Evolutionary conservation across 179 eudicot species (phyloP), one percentile per base, ranked within the genome.

Genomic region (Silene vulgaris): DNA sequence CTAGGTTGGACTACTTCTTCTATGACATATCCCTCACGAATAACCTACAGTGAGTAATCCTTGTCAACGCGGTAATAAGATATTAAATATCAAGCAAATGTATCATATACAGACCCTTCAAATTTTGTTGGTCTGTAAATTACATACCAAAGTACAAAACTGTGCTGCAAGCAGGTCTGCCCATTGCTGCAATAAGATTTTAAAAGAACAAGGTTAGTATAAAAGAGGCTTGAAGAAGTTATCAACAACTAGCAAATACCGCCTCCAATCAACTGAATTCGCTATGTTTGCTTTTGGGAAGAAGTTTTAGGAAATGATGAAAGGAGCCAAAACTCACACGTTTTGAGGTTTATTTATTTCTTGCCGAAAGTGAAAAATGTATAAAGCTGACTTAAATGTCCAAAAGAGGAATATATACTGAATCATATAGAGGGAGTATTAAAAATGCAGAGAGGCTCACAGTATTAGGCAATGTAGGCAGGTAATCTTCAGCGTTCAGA

Each of bases 121-220:
- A 45, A 16, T 65, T 69, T 12, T 54, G 30, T 3, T 54, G 35
- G 7, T 73, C 69, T 23, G 45, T 32, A 29, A 71, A 75, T 62
- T 84, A 69, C 96, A 62, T 88, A 95, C 99, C 96, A 89, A 87
- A 62, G 85, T 66, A 80, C 77, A 45, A 69, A 89, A 86, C 82
- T 95, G 97, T 14, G 83, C 85, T 16, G 96, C 99, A 50, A 92
- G 90, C 79, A 92, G 82, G 81, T 95, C 99, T 0, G 97, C 99
- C 78, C 77, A 73, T 76, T 90, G 90, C 99, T 95, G 97, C 82
- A 19, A 85, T 65, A 83, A 74, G 73, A 69, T 63, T 7, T 40
- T 3, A 2, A 57, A 71, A 56, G 63, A 76, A 23, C 50, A 60
- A 23, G 56, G 72, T 80, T 35, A 80, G 67, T 48, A 59, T 43